phyloP scores from a whole-genome alignment of 2,329 filamentous ascomycete species.

The Fusarium sp. region DNA sequence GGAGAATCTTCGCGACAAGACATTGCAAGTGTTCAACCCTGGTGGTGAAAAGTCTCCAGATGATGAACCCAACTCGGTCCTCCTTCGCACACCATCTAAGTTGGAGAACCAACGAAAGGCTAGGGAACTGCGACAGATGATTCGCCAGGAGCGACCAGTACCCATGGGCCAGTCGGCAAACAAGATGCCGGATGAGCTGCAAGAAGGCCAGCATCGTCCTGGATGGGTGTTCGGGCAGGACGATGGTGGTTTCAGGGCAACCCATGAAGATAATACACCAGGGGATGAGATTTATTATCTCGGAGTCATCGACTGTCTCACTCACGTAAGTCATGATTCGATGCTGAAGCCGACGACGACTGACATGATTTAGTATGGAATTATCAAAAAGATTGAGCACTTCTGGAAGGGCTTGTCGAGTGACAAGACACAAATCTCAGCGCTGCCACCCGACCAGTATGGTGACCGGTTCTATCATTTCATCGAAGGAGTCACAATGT shows the following conservation, averaged over 20 bases:
- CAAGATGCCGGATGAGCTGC: constrained; percentile 91
- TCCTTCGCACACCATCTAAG: constrained; percentile 93
- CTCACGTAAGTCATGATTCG: constrained; percentile 77
- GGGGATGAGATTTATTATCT: constrained; percentile 97
- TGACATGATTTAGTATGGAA: constrained; percentile 77
- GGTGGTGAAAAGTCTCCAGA: constrained; percentile 73
- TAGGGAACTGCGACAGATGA: constrained; percentile 88
- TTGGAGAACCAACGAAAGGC: constrained; percentile 92
- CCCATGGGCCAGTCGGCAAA: constrained; percentile 86
- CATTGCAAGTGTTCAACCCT: constrained; percentile 92
- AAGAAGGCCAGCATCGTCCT: constrained; percentile 77
- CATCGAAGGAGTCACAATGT: constrained; percentile 91
- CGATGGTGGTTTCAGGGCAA: constrained; percentile 92
- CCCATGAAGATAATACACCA: constrained; percentile 86
- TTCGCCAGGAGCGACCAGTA: constrained; percentile 93
- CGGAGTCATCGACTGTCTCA: constrained; percentile 97
- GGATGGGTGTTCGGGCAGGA: constrained; percentile 91
- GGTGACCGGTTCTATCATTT: constrained; percentile 95
- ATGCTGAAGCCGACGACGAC: constrained; percentile 13
- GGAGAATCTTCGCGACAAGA: constrained; percentile 91
- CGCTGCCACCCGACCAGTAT: constrained; percentile 89
- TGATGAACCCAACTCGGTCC: constrained; percentile 72
- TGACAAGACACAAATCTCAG: constrained; percentile 89
- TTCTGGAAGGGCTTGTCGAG: constrained; percentile 95
- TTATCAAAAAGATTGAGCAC: constrained; percentile 94